A percentile compares a stretch with the other conserved stretches of the same genome.
These are phyloP conservation scores for Pichia cactophila DNA, from an alignment of 1,139 yeast genomes.

Conservation along the genomic window DNA sequence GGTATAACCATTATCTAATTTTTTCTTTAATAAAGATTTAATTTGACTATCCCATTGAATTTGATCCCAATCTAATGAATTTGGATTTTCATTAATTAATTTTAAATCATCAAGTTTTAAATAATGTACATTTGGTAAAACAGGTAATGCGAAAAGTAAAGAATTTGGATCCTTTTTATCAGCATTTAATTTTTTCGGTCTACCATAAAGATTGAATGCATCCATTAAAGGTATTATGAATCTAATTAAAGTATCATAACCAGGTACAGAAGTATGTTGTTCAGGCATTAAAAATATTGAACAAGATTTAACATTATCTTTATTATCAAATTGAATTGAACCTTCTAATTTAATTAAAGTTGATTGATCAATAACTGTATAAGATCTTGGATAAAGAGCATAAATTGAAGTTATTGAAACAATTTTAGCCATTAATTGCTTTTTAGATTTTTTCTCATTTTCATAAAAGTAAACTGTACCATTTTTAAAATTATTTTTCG, in stretches of 20 bases:
- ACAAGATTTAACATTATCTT: slow-evolving; percentile 60
- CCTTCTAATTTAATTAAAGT: slow-evolving; percentile 89
- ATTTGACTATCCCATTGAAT: slow-evolving; percentile 63
- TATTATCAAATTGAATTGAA: slow-evolving; percentile 47
- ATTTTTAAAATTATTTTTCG: slow-evolving; percentile 33
- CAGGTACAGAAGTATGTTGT: slow-evolving; percentile 86
- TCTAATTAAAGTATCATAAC: slow-evolving; percentile 86
- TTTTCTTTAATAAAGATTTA: slow-evolving; percentile 55
- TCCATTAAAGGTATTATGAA: slow-evolving; percentile 81
- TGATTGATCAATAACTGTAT: slow-evolving; percentile 71
- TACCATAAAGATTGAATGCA: slow-evolving; percentile 80
- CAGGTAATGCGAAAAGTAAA: slow-evolving; percentile 83
- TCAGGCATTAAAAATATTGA: slow-evolving; percentile 95
- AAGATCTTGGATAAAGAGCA: slow-evolving; percentile 89
- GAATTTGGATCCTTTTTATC: slow-evolving; percentile 76
- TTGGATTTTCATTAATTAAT: slow-evolving; percentile 31
- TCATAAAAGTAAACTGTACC: slow-evolving; percentile 55
- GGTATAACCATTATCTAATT: slow-evolving; percentile 64
- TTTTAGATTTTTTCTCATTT: slow-evolving; percentile 62
- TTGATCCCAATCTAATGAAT: slow-evolving; percentile 51
- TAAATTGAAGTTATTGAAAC: slow-evolving; percentile 66
- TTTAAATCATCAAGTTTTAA: slow-evolving; percentile 52
- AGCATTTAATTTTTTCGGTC: slow-evolving; percentile 84
- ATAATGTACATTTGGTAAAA: slow-evolving; percentile 81
- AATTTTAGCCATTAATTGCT: slow-evolving; percentile 73